Percentiles rank a stretch among this genome's conserved stretches.
These are phyloP conservation scores for Microstegium vimineum DNA, from an alignment of 176 grass and related monocot species.

Conservation along the genomic window DNA sequence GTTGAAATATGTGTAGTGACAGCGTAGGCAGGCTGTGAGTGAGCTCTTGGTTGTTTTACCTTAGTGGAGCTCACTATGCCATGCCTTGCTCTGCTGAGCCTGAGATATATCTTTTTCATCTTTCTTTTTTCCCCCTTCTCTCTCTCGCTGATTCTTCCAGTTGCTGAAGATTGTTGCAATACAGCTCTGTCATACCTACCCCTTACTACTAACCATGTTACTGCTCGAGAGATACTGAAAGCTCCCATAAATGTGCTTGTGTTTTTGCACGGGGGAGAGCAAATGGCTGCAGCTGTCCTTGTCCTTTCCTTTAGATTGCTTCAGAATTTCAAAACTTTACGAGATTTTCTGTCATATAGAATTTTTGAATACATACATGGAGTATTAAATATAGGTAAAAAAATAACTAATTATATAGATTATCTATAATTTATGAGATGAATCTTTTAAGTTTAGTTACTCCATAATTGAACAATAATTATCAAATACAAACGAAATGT, in stretches of 20 bases:
- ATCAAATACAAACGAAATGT: no score
- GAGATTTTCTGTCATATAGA: no score
- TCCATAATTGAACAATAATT: no score
- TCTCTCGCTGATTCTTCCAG: neutral
- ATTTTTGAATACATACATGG: no score
- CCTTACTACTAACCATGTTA: slow-evolving; percentile 33
- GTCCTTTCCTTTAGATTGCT: no score
- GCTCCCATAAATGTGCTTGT: slow-evolving; percentile 8
- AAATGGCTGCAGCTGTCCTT: neutral
- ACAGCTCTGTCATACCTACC: slow-evolving; percentile 34
- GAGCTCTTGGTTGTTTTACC: slow-evolving; percentile 42
- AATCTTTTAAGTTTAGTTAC: no score
- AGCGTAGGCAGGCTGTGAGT: neutral
- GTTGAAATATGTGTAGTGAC: slow-evolving; percentile 14
- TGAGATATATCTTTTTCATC: slow-evolving; percentile 19
- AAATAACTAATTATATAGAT: no score
- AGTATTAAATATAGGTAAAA: no score
- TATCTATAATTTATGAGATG: no score
- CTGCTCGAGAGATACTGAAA: slow-evolving; percentile 3
- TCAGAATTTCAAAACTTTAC: no score
- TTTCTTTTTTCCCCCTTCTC: neutral
- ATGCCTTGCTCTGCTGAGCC: slow-evolving; percentile 20
- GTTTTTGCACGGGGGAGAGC: slow-evolving; percentile 5
- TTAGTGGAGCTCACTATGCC: slow-evolving; percentile 11
- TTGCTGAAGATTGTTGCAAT: slow-evolving; percentile 42